A percentile compares a stretch with the other conserved stretches of the same genome.
These are phyloP conservation scores for Geranium incanum DNA, from an alignment of 441 rosid species.

Conservation along the genomic window DNA sequence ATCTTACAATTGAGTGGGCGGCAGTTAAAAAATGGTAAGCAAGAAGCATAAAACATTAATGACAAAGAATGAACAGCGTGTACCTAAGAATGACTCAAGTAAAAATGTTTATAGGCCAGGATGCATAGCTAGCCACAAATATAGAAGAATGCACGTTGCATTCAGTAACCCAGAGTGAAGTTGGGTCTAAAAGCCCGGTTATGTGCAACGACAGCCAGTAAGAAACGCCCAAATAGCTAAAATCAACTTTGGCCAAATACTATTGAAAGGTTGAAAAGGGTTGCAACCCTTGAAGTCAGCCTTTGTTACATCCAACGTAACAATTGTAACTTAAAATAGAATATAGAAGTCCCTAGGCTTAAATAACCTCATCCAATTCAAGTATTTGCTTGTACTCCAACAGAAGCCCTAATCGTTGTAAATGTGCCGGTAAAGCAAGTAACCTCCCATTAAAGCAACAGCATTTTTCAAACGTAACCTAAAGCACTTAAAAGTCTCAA, in stretches of 20 bases:
- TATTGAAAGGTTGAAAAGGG: not conserved
- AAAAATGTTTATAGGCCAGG: not conserved
- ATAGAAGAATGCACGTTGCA: not conserved
- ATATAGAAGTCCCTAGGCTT: not conserved
- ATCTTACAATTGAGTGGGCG: not conserved
- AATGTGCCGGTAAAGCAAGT: too few species aligned
- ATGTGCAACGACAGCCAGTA: not conserved
- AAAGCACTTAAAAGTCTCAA: too few species aligned
- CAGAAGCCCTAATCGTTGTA: not conserved
- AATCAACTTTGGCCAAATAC: constrained; percentile 1
- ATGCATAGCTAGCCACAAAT: constrained; percentile 1
- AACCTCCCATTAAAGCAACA: too few species aligned
- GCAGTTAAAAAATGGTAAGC: not conserved
- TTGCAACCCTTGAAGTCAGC: not conserved
- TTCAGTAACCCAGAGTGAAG: not conserved
- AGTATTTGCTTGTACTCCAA: not conserved
- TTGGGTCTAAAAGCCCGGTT: not conserved
- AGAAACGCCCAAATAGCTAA: not conserved
- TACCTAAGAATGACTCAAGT: not conserved
- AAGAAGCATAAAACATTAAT: not conserved
- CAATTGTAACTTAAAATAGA: not conserved
- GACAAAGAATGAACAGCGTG: not conserved
- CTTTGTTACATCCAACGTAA: not conserved
- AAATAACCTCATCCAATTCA: not conserved
- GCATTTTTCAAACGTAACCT: too few species aligned